These are phyloP conservation scores for Ophiocordyceps camponoti-saundersi DNA, from an alignment of 2,329 filamentous ascomycete genomes.

Conservation along the genomic window DNA sequence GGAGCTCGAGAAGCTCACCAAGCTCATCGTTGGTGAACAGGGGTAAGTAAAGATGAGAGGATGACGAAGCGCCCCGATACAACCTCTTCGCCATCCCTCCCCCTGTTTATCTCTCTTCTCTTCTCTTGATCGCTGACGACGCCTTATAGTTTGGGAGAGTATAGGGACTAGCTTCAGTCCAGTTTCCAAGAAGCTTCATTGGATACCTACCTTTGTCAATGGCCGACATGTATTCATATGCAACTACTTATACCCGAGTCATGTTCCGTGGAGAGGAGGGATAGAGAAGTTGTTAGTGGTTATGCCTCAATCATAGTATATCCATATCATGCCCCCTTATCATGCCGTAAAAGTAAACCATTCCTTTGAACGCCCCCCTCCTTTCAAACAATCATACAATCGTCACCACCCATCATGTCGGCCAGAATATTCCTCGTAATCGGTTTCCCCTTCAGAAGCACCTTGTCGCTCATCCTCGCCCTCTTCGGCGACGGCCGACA, in stretches of 20 bases:
- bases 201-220: too few relatives aligned
- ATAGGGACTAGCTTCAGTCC: background rate
- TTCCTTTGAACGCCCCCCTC: background rate
- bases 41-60: conserved; percentile 13
- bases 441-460: conserved; percentile 47
- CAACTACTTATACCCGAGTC: background rate
- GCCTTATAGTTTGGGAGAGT: conserved; percentile 10
- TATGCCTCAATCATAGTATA: too few relatives aligned
- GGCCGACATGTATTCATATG: too few relatives aligned
- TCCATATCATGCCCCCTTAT: background rate
- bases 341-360: background rate
- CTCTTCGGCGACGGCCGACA: conserved; percentile 31
- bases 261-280: background rate
- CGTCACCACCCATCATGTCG: conserved; percentile 37
- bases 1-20: conserved; percentile 36
- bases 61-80: too few relatives aligned
- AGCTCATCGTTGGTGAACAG: conserved; percentile 39
- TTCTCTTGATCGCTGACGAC: background rate
- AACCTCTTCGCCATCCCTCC: background rate
- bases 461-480: conserved; percentile 40
- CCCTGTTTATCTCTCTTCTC: background rate
- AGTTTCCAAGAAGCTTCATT: too few relatives aligned
- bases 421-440: conserved; percentile 66
- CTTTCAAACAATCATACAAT: conserved; percentile 2
- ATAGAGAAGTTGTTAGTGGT: too few relatives aligned